phyloP scores from a whole-genome alignment of 2,329 filamentous ascomycete genomes.

The Periconia macrospinosa region DNA sequence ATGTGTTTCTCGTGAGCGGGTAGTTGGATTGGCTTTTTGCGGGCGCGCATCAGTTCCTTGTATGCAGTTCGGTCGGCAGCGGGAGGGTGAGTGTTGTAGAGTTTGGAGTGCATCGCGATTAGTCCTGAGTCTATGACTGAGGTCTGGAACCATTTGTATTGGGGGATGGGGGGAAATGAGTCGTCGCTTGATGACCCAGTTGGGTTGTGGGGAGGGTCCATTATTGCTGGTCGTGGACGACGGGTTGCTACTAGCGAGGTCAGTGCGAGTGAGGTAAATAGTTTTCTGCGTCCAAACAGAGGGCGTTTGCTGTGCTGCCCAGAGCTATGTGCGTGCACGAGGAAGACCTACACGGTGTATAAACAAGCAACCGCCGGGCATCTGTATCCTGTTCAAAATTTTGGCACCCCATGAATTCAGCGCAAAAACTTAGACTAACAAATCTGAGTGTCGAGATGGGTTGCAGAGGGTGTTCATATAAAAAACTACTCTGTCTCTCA shows the following conservation, averaged over 20 bases:
- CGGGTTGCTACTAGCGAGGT: not conserved
- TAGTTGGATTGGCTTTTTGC: not conserved
- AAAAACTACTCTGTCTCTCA: too few species aligned
- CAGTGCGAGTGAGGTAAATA: not conserved
- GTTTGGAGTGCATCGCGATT: not conserved
- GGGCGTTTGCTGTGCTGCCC: too few species aligned
- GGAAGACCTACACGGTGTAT: too few species aligned
- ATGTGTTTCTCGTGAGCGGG: slow-evolving; percentile 4
- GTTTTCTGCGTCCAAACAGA: too few species aligned
- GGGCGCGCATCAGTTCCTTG: not conserved
- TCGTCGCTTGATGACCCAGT: not conserved
- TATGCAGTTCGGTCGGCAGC: not conserved
- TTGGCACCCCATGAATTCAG: too few species aligned
- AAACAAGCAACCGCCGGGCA: too few species aligned
- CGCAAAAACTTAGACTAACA: too few species aligned
- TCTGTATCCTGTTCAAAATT: too few species aligned
- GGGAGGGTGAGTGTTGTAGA: not conserved
- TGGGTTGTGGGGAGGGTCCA: not conserved
- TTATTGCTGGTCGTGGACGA: not conserved
- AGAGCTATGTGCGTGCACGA: too few species aligned
- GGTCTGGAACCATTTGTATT: not conserved
- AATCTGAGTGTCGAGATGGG: too few species aligned
- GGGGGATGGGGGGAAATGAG: not conserved
- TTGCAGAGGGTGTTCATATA: too few species aligned
- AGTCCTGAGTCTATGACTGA: not conserved